Conservation (phyloP, 192 early-diverging fungal species). For the Geranomyces variabilis region DNA sequence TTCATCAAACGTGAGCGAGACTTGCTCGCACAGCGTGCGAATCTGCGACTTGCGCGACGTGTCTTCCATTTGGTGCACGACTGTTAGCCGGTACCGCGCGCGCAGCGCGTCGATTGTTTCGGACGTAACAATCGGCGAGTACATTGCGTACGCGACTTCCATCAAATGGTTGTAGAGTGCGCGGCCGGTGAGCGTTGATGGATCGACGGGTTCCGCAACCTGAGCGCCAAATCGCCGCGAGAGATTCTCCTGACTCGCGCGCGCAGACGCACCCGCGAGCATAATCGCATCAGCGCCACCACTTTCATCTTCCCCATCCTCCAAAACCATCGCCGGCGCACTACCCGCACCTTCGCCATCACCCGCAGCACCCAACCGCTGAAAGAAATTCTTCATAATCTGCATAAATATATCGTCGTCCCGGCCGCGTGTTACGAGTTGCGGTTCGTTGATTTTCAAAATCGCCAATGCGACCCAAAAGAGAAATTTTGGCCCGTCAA, state of each 20-base stretch:
- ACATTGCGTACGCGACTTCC: conserved; percentile 45
- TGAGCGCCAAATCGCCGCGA: conserved; percentile 4
- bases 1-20: conserved; percentile 55
- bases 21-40: conserved; percentile 59
- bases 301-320: conserved; percentile 13
- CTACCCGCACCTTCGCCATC: conserved; percentile 18
- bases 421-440: conserved; percentile 44
- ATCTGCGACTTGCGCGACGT: conserved; percentile 56
- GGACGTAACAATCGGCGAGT: conserved; percentile 42
- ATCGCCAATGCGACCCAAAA: conserved; percentile 62
- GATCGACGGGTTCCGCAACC: conserved; percentile 14
- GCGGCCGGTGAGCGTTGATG: conserved; percentile 41
- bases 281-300: background rate
- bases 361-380: conserved; percentile 42
- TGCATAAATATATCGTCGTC: conserved; percentile 62
- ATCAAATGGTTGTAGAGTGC: conserved; percentile 48
- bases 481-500: conserved; percentile 67
- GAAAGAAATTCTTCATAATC: conserved; percentile 60
- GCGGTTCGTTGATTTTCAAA: conserved; percentile 58
- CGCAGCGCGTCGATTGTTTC: conserved; percentile 57
- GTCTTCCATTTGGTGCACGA: conserved; percentile 64
- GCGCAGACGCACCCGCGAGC: too few species aligned
- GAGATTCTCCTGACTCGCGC: conserved; percentile 19
- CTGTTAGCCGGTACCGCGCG: conserved; percentile 48
- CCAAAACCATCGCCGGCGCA: background rate